Conservation (phyloP, 169 alveolate species). For the Sarcocystis neurona region DNA sequence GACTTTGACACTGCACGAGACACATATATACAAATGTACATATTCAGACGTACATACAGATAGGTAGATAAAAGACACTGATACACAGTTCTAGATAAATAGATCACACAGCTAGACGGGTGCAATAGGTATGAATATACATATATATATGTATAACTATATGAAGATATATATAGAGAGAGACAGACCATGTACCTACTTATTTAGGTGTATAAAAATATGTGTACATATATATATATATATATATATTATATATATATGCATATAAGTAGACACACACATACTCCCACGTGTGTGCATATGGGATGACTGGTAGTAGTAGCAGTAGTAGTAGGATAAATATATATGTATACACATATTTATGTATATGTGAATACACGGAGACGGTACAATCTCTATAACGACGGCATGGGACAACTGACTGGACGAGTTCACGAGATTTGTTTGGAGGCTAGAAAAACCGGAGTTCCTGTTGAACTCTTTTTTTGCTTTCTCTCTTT, state of each 20-base stretch:
- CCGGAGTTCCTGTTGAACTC: not conserved
- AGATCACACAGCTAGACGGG: not conserved
- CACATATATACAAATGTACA: no score
- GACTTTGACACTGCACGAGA: not conserved
- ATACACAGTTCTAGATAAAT: not conserved
- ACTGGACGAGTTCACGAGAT: not conserved
- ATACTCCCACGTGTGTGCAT: not conserved
- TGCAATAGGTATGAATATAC: not conserved
- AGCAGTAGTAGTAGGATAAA: not conserved
- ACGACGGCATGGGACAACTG: not conserved
- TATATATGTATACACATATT: not conserved
- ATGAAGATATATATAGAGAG: no score
- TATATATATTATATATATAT: not conserved
- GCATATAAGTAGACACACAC: not conserved
- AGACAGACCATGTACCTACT: not conserved
- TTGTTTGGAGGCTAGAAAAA: not conserved
- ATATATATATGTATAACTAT: not conserved
- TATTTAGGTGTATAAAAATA: not conserved
- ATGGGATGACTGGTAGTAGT: not conserved
- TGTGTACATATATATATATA: not conserved
- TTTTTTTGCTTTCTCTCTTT: no score
- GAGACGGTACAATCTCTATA: not conserved
- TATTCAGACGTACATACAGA: not conserved
- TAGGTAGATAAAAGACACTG: no score
- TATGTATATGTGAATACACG: not conserved